Evolutionary conservation across 2,329 filamentous ascomycete species (phyloP), one percentile per base, ranked within the genome.

Genomic region (Cordyceps farinosa): DNA sequence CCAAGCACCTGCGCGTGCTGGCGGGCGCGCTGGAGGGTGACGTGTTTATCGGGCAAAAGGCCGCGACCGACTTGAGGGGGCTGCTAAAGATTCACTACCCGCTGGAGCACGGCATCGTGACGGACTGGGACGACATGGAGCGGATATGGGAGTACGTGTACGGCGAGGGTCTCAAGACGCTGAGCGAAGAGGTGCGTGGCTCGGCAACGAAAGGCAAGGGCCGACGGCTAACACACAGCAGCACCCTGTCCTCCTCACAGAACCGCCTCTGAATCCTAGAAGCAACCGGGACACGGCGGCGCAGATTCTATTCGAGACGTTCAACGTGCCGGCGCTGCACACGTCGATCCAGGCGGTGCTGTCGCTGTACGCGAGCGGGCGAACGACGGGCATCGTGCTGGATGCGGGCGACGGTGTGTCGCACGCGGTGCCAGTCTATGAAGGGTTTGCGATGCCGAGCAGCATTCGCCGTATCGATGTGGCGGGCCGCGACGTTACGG

Each of bases 51-150:
- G 95, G 95, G 58, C 89, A 93, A 71, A 89, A 92, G 76, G 86
- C 86, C 22, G 93, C 94, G 65, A 90, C 92, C 70, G 93, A 98
- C 73, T 83, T 97, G 72, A 87, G 94, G 72, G 95, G 95, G 3
- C 81, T 99, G 66, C 84, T 99, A 70, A 99, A 98, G 84, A 97
- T 99, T 71, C 85, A 88, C 68, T 98, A 98, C 75, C 95, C 95
- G 51, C 81, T 99, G 62, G 95, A 98, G 79, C 95, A 99, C 76
- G 95, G 95, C 70, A 96, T 99, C 71, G 95, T 99, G 67, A 99
- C 95, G 69, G 92, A 99, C 77, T 99, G 95, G 95, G 95, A 98
- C 74, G 95, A 99, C 74, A 99, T 99, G 95, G 95, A 99, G 82
- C 88, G 92, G 80, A 99, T 99, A 78, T 99, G 95, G 95, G 91